Base-by-base conservation (phyloP, 2,329 filamentous ascomycete genomes). In the Aureobasidium sp. region DNA sequence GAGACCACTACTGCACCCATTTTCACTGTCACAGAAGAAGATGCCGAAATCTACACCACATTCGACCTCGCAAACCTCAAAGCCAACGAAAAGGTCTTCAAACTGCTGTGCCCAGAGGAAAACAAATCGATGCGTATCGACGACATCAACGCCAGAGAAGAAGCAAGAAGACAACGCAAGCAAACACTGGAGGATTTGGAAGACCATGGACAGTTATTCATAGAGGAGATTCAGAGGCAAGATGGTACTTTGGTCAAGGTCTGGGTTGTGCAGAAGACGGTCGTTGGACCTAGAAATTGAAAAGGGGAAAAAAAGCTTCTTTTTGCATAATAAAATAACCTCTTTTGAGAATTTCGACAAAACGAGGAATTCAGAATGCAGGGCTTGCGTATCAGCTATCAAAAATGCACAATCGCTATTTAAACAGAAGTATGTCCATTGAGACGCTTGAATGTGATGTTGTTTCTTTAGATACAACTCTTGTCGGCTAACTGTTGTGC, bases 201-300 rank as follows among this genome's bases (percentile, higher is more conserved):
- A 16, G 47, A 55, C 8, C n/a, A 44, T 37, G n/a, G 30, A 1
- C 13, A 60, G 11, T 25, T 36, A 21, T 63, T 60, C 13, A 16
- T 10, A 2, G 49, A 44, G 32, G 55, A 63, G n/a, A 10, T 58
- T 2, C 10, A 44, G 2, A 25, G 11, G 41, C 27, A 54, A n/a
- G 42, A 55, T 14, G 50, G 60, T 30, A 42, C 30, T 30, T 42
- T 9, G 32, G 14, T 60, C 9, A 60, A 49, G 11, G 27, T 63
- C n/a, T 42, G 25, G 30, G 55, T 63, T 3, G 32, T 53, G 13
- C 36, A 48, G 14, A 54, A 36, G 42, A 53, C 41, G 5, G 39
- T 59, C 1, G 34, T 45, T 29, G 61, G 55, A 11, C 61, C 61
- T 11, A 59, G 61, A 44, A 63, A 63, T 47, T 59, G 53, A 58